Conservation (phyloP, 2,329 filamentous ascomycete species). For the Nemania bipapillata region DNA sequence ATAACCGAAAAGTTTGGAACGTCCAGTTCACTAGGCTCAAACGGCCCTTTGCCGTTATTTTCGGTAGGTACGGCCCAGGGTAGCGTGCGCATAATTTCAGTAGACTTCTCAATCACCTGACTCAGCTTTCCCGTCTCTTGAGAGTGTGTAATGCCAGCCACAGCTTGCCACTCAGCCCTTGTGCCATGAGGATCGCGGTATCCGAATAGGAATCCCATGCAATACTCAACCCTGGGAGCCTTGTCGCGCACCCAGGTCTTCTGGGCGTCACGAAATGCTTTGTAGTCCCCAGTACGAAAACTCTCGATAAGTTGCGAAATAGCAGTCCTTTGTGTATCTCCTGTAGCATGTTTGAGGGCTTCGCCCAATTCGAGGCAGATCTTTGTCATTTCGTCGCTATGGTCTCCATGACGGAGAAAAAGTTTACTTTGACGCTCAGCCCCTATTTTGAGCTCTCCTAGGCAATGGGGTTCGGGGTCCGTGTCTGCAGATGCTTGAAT, state of each 20-base stretch:
- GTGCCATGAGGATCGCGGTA: not conserved
- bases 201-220: not conserved
- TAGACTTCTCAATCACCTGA: slow-evolving; percentile 71
- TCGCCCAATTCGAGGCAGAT: not conserved
- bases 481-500: slow-evolving; percentile 11
- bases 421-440: not conserved
- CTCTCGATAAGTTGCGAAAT: not conserved
- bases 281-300: not conserved
- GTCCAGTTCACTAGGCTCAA: slow-evolving; percentile 78
- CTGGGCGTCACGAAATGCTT: not conserved
- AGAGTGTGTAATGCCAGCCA: slow-evolving; percentile 63
- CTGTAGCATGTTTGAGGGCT: not conserved
- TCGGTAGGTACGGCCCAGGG: slow-evolving; percentile 67
- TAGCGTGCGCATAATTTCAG: slow-evolving; percentile 72
- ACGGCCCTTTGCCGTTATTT: slow-evolving; percentile 61
- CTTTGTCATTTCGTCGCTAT: not conserved
- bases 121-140: slow-evolving; percentile 70
- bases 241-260: not conserved
- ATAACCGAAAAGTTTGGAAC: slow-evolving; percentile 78
- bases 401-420: not conserved
- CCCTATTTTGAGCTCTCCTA: not conserved
- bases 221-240: not conserved
- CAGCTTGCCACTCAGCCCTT: not conserved
- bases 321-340: not conserved
- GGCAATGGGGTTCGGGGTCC: not conserved